Evolutionary conservation across 2,329 filamentous ascomycete genomes (phyloP).

Genomic region (Fusarium sp.): DNA sequence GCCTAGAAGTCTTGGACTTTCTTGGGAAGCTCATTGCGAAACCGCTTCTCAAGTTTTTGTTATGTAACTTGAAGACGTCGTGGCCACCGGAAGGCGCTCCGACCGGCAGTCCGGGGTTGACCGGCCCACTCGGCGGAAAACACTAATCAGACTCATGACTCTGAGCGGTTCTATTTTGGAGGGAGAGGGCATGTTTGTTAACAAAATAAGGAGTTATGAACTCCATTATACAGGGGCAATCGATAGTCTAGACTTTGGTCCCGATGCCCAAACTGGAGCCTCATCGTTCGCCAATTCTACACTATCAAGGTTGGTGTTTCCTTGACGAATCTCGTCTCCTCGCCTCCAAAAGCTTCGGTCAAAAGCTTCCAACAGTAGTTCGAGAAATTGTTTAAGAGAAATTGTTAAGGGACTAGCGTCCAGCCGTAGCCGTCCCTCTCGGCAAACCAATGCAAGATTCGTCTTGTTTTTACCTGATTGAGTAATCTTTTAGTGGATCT

Average conservation of each 20-base stretch:
- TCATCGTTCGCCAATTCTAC: not conserved
- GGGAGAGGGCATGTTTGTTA: not conserved
- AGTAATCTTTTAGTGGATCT: slow-evolving; percentile 27
- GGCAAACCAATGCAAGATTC: slow-evolving; percentile 31
- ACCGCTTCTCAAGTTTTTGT: slow-evolving; percentile 35
- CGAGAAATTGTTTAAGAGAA: slow-evolving; percentile 8
- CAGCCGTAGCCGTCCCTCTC: slow-evolving; percentile 7
- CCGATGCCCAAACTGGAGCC: slow-evolving; percentile 7
- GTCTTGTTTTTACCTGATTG: slow-evolving; percentile 25
- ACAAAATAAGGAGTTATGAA: slow-evolving; percentile 3
- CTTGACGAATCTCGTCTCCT: not conserved
- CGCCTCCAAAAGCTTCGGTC: not conserved
- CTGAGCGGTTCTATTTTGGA: slow-evolving; percentile 34
- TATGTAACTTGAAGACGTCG: slow-evolving; percentile 32
- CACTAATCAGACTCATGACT: slow-evolving; percentile 37
- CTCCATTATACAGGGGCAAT: not conserved
- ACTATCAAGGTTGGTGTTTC: not conserved
- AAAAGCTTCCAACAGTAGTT: not conserved
- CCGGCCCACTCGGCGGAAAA: slow-evolving; percentile 26
- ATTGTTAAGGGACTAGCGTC: slow-evolving; percentile 23
- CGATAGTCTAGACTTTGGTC: slow-evolving; percentile 6
- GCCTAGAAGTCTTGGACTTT: slow-evolving; percentile 24
- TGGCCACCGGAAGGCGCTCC: slow-evolving; percentile 30
- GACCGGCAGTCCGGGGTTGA: slow-evolving; percentile 26
- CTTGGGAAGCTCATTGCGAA: slow-evolving; percentile 29